Conservation (phyloP, 331 rosid species). For the Prunus yedoensis region DNA sequence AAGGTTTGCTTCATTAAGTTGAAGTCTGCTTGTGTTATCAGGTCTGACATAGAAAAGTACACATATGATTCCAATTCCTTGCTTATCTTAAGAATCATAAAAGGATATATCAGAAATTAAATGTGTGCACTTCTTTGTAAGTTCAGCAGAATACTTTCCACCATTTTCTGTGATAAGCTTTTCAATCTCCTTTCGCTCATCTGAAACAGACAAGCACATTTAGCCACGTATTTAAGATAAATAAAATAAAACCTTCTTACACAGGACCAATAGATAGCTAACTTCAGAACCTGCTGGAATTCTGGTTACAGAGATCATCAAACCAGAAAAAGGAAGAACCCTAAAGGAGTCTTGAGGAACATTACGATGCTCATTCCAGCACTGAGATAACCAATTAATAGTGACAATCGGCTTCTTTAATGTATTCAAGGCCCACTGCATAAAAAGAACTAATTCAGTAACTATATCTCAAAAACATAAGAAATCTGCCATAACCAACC, state of each 20-base stretch:
- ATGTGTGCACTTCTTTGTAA: conserved; percentile 85
- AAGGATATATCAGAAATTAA: conserved; percentile 95
- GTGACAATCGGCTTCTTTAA: conserved; percentile 95
- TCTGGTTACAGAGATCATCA: conserved; percentile 81
- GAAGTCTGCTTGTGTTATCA: conserved; percentile 14
- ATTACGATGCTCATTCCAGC: conserved; percentile 88
- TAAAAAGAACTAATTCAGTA: conserved; percentile 27
- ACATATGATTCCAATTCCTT: conserved; percentile 19
- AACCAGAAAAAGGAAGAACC: conserved; percentile 89
- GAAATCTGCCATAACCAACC: conserved; percentile 3
- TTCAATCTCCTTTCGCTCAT: conserved; percentile 76
- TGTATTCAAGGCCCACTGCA: conserved; percentile 89
- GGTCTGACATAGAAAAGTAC: conserved; percentile 12
- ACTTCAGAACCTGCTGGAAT: conserved; percentile 66
- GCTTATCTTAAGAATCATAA: conserved; percentile 25
- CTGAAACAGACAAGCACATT: conserved; percentile 49
- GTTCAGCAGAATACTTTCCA: conserved; percentile 86
- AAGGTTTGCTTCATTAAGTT: conserved; percentile 3
- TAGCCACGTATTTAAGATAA: conserved; percentile 23
- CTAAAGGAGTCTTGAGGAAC: conserved; percentile 88
- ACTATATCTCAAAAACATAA: conserved; percentile 8
- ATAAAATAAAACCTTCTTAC: conserved; percentile 19
- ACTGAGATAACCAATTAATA: conserved; percentile 76
- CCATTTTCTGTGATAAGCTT: conserved; percentile 68
- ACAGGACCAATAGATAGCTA: conserved; percentile 33